Evolutionary conservation across 1,139 yeast species (phyloP).

Genomic region (Kurtzmaniella quercitrusa): DNA sequence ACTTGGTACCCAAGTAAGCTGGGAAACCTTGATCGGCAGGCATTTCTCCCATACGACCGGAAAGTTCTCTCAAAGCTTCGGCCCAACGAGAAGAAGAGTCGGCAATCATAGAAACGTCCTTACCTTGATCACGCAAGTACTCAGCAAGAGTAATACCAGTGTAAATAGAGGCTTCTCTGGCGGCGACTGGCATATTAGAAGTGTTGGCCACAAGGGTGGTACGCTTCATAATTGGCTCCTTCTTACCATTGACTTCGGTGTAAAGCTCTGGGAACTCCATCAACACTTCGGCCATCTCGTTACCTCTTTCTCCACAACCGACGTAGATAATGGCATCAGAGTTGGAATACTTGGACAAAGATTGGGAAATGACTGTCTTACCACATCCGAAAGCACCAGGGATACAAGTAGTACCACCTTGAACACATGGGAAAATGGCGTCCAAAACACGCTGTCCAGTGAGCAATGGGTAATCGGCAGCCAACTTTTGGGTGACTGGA

Average conservation of each 20-base stretch:
- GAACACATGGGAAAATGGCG: constrained; percentile 97
- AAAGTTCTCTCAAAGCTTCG: constrained; percentile 98
- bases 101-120: constrained; percentile 98
- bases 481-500: constrained; percentile 89
- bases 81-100: constrained; percentile 99
- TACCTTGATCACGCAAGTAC: constrained; percentile 99
- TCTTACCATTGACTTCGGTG: constrained; percentile 86
- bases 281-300: constrained; percentile 98
- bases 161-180: constrained; percentile 98
- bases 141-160: constrained; percentile 98
- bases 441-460: constrained; percentile 99
- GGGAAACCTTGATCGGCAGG: constrained; percentile 99
- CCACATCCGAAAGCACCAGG: constrained; percentile 99
- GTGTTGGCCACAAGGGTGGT: constrained; percentile 98
- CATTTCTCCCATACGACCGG: constrained; percentile 99
- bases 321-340: constrained; percentile 94
- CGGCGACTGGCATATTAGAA: constrained; percentile 99
- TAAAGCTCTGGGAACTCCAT: constrained; percentile 98
- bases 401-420: constrained; percentile 99
- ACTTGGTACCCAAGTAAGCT: constrained; percentile 96
- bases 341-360: constrained; percentile 93
- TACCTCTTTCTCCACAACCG: constrained; percentile 95
- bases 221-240: constrained; percentile 99
- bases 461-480: constrained; percentile 91
- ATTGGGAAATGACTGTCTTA: constrained; percentile 97